Percentiles rank a stretch among this genome's conserved stretches.
Conservation (phyloP, 2,329 filamentous ascomycete genomes). For the Aureobasidium musti region DNA sequence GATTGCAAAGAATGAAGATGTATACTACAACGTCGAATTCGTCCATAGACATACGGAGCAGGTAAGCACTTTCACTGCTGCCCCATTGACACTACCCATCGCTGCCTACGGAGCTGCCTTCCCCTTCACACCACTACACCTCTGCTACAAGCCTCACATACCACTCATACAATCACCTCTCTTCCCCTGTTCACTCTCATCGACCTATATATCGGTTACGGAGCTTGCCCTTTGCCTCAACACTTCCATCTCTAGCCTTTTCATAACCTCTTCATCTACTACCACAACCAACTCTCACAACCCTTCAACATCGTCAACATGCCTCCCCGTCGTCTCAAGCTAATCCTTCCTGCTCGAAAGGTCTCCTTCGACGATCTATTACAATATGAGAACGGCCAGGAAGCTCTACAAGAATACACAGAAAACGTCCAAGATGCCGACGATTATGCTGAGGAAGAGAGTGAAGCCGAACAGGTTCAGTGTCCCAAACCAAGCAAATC, state of each 20-base stretch:
- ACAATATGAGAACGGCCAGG: conserved; percentile 49
- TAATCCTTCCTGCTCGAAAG: conserved; percentile 39
- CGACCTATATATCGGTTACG: neutral
- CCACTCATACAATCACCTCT: neutral
- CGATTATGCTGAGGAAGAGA: conserved; percentile 30
- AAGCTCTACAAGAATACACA: conserved; percentile 49
- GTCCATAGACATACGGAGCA: conserved; percentile 44
- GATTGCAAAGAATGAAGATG: conserved; percentile 37
- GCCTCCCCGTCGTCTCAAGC: conserved; percentile 17
- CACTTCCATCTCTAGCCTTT: neutral
- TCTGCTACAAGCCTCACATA: neutral
- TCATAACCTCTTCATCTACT: neutral
- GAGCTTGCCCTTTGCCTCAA: neutral
- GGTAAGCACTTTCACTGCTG: conserved; percentile 42
- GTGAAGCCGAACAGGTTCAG: conserved; percentile 13
- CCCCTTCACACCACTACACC: neutral
- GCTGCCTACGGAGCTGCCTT: neutral
- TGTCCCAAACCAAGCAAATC: conserved; percentile 17
- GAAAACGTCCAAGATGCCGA: conserved; percentile 30
- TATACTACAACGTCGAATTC: conserved; percentile 48
- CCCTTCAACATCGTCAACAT: neutral
- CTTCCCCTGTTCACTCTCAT: neutral
- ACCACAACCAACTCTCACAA: neutral
- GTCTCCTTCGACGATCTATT: conserved; percentile 51
- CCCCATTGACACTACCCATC: neutral